phyloP scores from a whole-genome alignment of 441 rosid genomes.

The Erodium chrysanthum region DNA sequence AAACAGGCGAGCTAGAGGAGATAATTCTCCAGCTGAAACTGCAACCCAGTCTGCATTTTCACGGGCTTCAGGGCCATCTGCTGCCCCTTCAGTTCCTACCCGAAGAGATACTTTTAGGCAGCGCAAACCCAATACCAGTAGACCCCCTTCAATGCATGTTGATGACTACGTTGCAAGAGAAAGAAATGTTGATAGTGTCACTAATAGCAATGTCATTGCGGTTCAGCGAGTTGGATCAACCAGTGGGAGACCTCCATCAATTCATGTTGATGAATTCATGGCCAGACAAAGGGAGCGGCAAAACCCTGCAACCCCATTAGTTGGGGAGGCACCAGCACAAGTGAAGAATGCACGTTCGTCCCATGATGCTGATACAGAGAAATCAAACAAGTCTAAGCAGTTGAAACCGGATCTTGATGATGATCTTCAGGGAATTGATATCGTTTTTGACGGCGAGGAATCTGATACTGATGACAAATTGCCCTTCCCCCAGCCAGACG shows the following conservation, averaged over 20 bases:
- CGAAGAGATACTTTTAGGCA: constrained; percentile 85
- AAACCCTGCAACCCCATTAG: constrained; percentile 50
- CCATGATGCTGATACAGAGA: constrained; percentile 41
- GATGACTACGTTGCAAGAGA: constrained; percentile 98
- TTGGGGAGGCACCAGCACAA: constrained; percentile 55
- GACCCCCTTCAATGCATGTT: constrained; percentile 99
- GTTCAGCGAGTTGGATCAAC: constrained; percentile 71
- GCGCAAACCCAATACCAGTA: constrained; percentile 93
- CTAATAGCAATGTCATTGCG: constrained; percentile 70
- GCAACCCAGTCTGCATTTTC: constrained; percentile 46
- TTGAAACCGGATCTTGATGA: constrained; percentile 79
- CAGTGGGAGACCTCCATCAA: constrained; percentile 96
- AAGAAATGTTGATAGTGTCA: constrained; percentile 63
- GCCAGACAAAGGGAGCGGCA: constrained; percentile 94
- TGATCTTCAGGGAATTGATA: constrained; percentile 90
- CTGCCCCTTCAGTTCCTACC: constrained; percentile 57
- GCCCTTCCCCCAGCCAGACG: constrained; percentile 86
- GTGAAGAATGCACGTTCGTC: constrained; percentile 43
- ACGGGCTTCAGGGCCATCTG: constrained; percentile 54
- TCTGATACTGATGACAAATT: constrained; percentile 83
- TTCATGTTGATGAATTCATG: constrained; percentile 97
- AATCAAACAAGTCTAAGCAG: constrained; percentile 55
- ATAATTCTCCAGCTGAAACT: constrained; percentile 51
- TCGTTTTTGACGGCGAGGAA: constrained; percentile 91
- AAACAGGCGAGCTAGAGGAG: constrained; percentile 67